Evolutionary conservation across 176 grass and related monocot genomes (phyloP).

Genomic region (Calamus simplicifolius): DNA sequence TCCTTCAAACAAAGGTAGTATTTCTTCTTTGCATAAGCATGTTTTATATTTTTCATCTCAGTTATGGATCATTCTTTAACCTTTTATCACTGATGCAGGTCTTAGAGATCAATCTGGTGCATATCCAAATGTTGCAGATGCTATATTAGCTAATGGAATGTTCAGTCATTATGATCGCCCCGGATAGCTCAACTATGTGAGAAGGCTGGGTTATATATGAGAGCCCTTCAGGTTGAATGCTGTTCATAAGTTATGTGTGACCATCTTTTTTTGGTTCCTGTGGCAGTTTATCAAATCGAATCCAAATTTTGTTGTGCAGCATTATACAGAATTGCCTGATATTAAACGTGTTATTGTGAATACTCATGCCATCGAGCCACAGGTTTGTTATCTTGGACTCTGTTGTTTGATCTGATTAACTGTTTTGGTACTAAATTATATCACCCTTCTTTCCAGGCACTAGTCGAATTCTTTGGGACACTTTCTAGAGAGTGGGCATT

Average conservation of each 20-base stretch:
- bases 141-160: slow-evolving; percentile 98
- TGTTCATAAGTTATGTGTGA: slow-evolving; percentile 11
- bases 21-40: neutral
- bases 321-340: slow-evolving; percentile 88
- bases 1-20: slow-evolving; percentile 88
- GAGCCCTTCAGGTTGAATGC: slow-evolving; percentile 74
- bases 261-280: neutral
- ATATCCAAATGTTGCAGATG: slow-evolving; percentile 97
- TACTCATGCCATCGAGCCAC: slow-evolving; percentile 93
- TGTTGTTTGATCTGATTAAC: neutral
- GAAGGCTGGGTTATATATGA: slow-evolving; percentile 88
- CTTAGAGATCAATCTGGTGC: slow-evolving; percentile 93
- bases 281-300: slow-evolving; percentile 23
- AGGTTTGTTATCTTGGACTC: slow-evolving; percentile 46
- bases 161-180: slow-evolving; percentile 95
- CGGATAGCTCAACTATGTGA: slow-evolving; percentile 95
- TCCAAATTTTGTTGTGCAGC: slow-evolving; percentile 33
- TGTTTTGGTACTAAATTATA: neutral
- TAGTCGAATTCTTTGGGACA: slow-evolving; percentile 97
- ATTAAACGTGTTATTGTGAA: slow-evolving; percentile 96
- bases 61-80: slow-evolving; percentile 1
- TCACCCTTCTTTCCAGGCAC: slow-evolving; percentile 32
- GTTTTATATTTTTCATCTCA: slow-evolving; percentile 3
- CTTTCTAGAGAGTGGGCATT: slow-evolving; percentile 88
- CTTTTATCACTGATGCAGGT: slow-evolving; percentile 47